Base-by-base conservation (phyloP, 176 grass and related monocot species). In the Oryza glaberrima region DNA sequence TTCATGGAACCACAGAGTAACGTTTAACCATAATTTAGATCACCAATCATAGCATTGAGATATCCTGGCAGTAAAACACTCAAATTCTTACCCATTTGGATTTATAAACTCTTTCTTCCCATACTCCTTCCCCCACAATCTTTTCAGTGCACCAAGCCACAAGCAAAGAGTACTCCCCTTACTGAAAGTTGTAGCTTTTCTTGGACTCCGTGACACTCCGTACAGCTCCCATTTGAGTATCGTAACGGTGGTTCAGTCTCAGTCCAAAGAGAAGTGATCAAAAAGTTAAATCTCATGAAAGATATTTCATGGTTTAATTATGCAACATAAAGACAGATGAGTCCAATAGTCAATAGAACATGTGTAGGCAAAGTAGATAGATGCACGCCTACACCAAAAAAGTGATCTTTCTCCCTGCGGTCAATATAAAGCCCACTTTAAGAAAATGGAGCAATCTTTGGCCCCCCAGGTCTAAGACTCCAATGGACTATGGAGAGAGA, bases 91-190 rank as follows among this genome's bases (percentile, higher is more conserved):
- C 28, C 76, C 43, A 80, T 78, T 72, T 61, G 43, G 84, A 83
- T 80, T 87, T 87, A 60, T 80, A 75, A 86, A 87, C 22, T 25
- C 28, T 79, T 87, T 91, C 30, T 63, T 54, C 84, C 76, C 89
- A 91, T 84, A 65, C 70, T 34, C 64, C 72, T 41, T 69, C 34
- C 63, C 74, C 40, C 28, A 56, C 75, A 75, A 70, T 75, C 88
- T 90, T 87, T 83, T 87, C 84, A 80, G 75, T 75, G 84, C 84
- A 87, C 80, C 80, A 83, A 83, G 78, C 74, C 80, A 86, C 63
- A 86, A 83, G 84, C 80, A 87, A 80, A 84, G 84, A 75, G 68
- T 69, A 4, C 40, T 41, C 72, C 61, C 45, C 23, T 82, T 25
- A 12, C 83, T 45, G 64, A 87, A 87, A 87, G 81, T 7, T 17